phyloP scores from a whole-genome alignment of 257 asterid genomes.

The Fraxinus anomala region DNA sequence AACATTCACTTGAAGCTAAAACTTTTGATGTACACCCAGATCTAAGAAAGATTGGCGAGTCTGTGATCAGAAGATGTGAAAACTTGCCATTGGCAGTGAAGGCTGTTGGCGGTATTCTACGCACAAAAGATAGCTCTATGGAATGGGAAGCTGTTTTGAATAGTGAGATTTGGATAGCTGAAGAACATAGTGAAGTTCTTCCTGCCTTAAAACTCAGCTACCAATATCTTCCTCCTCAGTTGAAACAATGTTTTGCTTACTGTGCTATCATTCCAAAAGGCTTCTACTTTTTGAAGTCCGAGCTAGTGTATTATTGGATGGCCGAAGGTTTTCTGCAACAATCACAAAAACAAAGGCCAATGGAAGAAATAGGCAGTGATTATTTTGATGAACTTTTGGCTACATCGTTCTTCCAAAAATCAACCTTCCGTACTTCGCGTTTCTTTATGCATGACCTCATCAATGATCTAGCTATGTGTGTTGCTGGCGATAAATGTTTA shows the following conservation, averaged over 20 bases:
- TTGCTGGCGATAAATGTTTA: conserved; percentile 35
- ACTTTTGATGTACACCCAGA: conserved; percentile 20
- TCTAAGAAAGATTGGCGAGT: conserved; percentile 25
- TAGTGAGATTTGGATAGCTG: conserved; percentile 22
- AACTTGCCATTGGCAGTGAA: conserved; percentile 38
- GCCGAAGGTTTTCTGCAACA: conserved; percentile 35
- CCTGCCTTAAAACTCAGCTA: conserved; percentile 37
- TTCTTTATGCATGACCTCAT: conserved; percentile 40
- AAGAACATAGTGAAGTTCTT: conserved; percentile 23
- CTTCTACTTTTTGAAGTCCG: conserved; percentile 25
- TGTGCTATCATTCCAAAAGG: conserved; percentile 36
- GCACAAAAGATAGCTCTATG: conserved; percentile 18
- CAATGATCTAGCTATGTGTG: conserved; percentile 35
- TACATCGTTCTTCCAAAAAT: conserved; percentile 32
- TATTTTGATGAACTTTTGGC: conserved; percentile 33
- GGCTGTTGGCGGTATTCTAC: conserved; percentile 36
- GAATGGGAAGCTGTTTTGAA: too few relatives aligned
- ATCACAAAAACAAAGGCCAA: conserved; percentile 17
- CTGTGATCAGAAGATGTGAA: conserved; percentile 29
- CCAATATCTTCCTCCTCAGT: conserved; percentile 32
- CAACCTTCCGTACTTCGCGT: conserved; percentile 8
- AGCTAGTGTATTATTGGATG: conserved; percentile 39
- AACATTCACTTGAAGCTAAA: conserved; percentile 27
- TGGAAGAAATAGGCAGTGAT: conserved; percentile 34
- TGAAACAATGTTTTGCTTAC: conserved; percentile 36